Conservation (phyloP, 1,284 basidiomycete species). For the Cutaneotrichosporon sp. region DNA sequence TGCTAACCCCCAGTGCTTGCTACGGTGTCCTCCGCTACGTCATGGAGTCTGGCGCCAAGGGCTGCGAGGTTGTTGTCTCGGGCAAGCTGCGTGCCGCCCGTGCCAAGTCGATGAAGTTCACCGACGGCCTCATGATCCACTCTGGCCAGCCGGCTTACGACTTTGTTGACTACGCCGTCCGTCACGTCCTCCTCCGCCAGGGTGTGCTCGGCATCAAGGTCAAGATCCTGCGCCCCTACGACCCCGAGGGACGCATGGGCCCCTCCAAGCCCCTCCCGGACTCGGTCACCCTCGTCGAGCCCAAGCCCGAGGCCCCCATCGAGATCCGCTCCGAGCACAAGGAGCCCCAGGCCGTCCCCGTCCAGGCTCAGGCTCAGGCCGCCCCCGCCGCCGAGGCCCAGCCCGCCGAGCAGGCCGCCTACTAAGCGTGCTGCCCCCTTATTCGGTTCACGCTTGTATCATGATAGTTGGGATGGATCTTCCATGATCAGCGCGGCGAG, state of each 20-base stretch:
- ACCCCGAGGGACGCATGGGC: slow-evolving; percentile 81
- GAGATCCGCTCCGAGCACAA: slow-evolving; percentile 49
- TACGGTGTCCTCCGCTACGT: slow-evolving; percentile 99
- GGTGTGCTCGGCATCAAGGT: slow-evolving; percentile 99
- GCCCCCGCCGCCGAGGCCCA: slow-evolving; percentile 13
- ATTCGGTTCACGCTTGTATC: background rate
- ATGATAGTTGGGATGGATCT: slow-evolving; percentile 1
- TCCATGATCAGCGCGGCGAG: too few relatives aligned
- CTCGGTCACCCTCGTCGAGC: slow-evolving; percentile 82
- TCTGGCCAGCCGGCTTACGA: slow-evolving; percentile 97
- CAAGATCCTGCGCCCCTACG: slow-evolving; percentile 99
- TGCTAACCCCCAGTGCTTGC: slow-evolving; percentile 69
- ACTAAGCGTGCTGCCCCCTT: background rate
- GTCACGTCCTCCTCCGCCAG: slow-evolving; percentile 97
- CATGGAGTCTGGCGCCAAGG: slow-evolving; percentile 99
- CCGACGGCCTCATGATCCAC: slow-evolving; percentile 99
- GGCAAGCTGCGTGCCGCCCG: slow-evolving; percentile 99
- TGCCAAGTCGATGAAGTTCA: slow-evolving; percentile 99
- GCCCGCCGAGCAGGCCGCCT: slow-evolving; percentile 11
- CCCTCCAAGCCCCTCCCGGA: slow-evolving; percentile 95
- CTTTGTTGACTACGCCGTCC: slow-evolving; percentile 96
- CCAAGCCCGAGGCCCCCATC: slow-evolving; percentile 56
- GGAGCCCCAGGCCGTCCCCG: slow-evolving; percentile 37
- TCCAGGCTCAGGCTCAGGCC: slow-evolving; percentile 18
- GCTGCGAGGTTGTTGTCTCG: slow-evolving; percentile 98